These are phyloP conservation scores for Sphagnum contortum DNA, from an alignment of 225 moss, liverwort and hornwort species.

Conservation along the genomic window DNA sequence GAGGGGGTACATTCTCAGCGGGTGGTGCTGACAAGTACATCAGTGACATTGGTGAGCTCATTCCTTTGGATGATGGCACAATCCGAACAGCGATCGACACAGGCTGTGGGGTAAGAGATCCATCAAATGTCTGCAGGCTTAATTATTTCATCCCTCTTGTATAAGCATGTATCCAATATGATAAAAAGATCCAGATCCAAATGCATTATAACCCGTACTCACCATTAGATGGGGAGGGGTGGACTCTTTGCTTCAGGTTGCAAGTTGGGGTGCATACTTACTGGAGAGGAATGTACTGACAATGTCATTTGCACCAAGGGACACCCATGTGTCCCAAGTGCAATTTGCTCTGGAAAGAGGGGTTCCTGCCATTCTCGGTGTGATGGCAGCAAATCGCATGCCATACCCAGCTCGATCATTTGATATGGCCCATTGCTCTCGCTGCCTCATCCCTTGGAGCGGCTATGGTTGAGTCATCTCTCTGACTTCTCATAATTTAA, in stretches of 20 bases:
- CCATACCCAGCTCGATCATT: conserved; percentile 53
- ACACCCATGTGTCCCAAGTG: conserved; percentile 53
- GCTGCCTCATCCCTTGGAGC: conserved; percentile 53
- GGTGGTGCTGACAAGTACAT: conserved; percentile 60
- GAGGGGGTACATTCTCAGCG: conserved; percentile 53
- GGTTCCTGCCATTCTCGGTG: conserved; percentile 46
- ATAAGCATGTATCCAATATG: not conserved
- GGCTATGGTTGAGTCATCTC: conserved; percentile 20
- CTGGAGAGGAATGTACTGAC: conserved; percentile 37
- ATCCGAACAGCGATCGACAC: conserved; percentile 58
- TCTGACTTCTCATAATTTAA: no score
- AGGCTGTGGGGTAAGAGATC: conserved; percentile 46
- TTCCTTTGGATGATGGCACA: conserved; percentile 43
- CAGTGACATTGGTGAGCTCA: conserved; percentile 40
- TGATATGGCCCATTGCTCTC: conserved; percentile 60
- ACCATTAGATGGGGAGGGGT: not conserved
- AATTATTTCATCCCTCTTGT: not conserved
- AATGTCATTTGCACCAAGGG: conserved; percentile 56
- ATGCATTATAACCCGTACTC: not conserved
- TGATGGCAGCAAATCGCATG: conserved; percentile 55
- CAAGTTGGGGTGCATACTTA: conserved; percentile 56
- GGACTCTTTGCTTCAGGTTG: conserved; percentile 29
- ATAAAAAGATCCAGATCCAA: no score
- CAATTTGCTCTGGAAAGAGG: conserved; percentile 60
- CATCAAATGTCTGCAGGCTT: not conserved